Evolutionary conservation across 805 yeast species (phyloP).

Genomic region (Wickerhamiella hasegawae): DNA sequence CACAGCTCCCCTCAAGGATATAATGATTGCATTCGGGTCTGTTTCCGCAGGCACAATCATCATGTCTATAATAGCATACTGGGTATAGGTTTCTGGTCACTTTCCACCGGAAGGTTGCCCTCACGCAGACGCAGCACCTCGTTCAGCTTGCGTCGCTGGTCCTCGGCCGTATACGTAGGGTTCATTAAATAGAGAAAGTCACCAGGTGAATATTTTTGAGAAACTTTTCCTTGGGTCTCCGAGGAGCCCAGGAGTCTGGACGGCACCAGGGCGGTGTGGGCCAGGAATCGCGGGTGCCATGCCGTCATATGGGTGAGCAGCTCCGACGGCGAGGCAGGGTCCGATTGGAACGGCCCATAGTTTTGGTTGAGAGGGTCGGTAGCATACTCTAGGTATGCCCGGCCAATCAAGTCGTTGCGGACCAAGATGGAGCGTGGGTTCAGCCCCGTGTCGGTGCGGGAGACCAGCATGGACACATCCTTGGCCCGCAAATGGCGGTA

Average conservation of each 20-base stretch:
- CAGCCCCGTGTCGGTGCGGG: constrained; percentile 46
- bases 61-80: constrained; percentile 50
- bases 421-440: constrained; percentile 51
- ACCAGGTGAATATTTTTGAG: background rate
- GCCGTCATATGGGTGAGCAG: constrained; percentile 63
- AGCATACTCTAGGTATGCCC: constrained; percentile 59
- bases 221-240: background rate
- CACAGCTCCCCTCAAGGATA: constrained; percentile 9
- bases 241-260: constrained; percentile 29
- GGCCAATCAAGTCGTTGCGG: constrained; percentile 40
- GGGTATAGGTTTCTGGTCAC: too few species aligned
- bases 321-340: constrained; percentile 5
- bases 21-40: constrained; percentile 14
- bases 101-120: too few species aligned
- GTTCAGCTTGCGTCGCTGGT: too few species aligned
- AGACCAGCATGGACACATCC: constrained; percentile 40
- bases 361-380: constrained; percentile 46
- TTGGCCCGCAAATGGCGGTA: constrained; percentile 42
- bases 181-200: background rate
- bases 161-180: background rate
- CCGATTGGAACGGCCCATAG: constrained; percentile 39
- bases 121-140: too few species aligned
- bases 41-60: constrained; percentile 38
- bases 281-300: constrained; percentile 73
- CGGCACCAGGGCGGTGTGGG: constrained; percentile 51